A percentile compares a stretch with the other conserved stretches of the same genome.
phyloP scores from a whole-genome alignment of 2,329 filamentous ascomycete species.

The Cladorrhinum sp. region DNA sequence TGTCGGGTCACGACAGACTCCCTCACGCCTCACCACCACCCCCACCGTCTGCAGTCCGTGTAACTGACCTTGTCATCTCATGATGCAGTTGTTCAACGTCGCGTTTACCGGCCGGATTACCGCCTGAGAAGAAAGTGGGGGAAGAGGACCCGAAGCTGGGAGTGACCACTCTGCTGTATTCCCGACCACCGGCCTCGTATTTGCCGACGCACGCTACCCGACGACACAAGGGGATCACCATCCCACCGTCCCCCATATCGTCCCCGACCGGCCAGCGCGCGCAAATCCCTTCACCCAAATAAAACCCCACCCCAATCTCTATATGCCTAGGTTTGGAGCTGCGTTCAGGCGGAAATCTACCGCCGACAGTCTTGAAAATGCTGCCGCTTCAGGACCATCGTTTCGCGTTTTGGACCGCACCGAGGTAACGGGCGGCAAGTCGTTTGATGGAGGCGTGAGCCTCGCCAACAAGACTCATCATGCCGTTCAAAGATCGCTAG shows the following conservation, averaged over 20 bases:
- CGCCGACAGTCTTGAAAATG: constrained; percentile 55
- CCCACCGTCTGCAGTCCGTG: constrained; percentile 5
- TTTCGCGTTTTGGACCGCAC: constrained; percentile 58
- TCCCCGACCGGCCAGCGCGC: background rate
- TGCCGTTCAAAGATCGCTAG: constrained; percentile 38
- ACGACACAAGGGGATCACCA: constrained; percentile 1
- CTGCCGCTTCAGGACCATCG: constrained; percentile 47
- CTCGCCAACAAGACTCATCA: constrained; percentile 39
- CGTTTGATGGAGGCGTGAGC: constrained; percentile 50
- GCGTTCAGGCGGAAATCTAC: constrained; percentile 60
- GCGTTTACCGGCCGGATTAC: constrained; percentile 26
- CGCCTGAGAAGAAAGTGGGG: constrained; percentile 18
- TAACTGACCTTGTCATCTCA: constrained; percentile 25
- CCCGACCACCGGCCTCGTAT: background rate
- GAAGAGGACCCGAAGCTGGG: background rate
- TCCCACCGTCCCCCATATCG: background rate
- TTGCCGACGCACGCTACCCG: constrained; percentile 1
- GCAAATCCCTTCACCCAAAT: background rate
- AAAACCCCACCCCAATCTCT: constrained; percentile 31
- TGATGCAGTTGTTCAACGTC: constrained; percentile 38
- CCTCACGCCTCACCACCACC: constrained; percentile 6
- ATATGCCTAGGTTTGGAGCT: constrained; percentile 63
- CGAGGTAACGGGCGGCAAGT: constrained; percentile 44
- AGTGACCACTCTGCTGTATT: background rate
- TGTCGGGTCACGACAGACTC: constrained; percentile 9